Percentiles rank a stretch among this genome's conserved stretches.
Conservation (phyloP, 441 rosid genomes). For the Adansonia grandidieri region DNA sequence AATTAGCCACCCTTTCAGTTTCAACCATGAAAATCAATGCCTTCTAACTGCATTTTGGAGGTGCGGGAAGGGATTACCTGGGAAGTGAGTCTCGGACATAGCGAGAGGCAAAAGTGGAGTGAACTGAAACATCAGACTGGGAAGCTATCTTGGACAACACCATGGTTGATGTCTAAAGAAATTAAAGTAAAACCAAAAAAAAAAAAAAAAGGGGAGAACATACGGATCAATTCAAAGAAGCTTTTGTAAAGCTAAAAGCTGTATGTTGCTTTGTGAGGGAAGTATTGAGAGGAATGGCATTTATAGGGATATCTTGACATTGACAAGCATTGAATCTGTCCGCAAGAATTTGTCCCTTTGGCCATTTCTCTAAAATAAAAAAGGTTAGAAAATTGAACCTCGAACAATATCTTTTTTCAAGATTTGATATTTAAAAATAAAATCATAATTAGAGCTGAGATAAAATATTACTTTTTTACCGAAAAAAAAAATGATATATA, state of each 20-base stretch:
- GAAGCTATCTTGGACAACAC: conserved; percentile 61
- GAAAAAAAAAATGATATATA: too few species aligned
- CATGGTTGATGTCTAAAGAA: conserved; percentile 39
- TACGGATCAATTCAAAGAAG: background rate
- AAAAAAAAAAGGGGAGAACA: background rate
- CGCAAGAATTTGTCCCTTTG: background rate
- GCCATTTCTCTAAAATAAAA: background rate
- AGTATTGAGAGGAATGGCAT: background rate
- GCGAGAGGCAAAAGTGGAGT: conserved; percentile 92
- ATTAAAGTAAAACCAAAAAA: too few species aligned
- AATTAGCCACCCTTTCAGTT: too few species aligned
- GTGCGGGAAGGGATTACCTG: conserved; percentile 38
- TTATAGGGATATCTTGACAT: conserved; percentile 5
- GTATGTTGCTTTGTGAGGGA: background rate
- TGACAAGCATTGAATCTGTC: background rate
- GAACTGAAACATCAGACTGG: conserved; percentile 68
- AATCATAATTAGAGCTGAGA: background rate
- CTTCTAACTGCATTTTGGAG: too few species aligned
- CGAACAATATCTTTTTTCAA: too few species aligned
- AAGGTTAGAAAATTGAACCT: too few species aligned
- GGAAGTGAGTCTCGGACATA: conserved; percentile 81
- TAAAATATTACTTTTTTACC: too few species aligned
- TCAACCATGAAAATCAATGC: too few species aligned
- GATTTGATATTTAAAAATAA: too few species aligned
- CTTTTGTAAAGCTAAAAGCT: background rate